Percentiles rank a stretch among this genome's conserved stretches.
Conservation (phyloP, 805 yeast species). For the Kodamaea fukazawae region DNA sequence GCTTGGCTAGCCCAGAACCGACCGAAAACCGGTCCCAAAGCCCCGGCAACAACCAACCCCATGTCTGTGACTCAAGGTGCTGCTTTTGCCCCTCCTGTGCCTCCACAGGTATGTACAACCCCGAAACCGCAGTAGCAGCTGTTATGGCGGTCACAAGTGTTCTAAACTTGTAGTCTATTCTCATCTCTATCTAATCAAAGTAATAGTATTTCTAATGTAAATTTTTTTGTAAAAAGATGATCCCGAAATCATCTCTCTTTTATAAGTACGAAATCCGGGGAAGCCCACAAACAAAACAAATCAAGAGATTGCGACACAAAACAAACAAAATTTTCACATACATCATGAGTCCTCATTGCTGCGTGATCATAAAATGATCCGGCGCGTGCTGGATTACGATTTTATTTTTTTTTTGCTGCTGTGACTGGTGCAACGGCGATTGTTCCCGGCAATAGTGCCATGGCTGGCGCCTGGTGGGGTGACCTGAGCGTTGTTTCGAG, state of each 20-base stretch:
- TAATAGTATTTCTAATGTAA: not conserved
- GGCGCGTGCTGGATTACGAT: too few relatives aligned
- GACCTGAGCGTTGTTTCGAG: too few relatives aligned
- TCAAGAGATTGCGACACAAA: not conserved
- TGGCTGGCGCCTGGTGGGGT: too few relatives aligned
- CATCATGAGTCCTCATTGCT: too few relatives aligned
- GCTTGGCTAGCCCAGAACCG: too few relatives aligned
- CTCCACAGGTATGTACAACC: constrained; percentile 1
- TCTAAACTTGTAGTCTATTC: not conserved
- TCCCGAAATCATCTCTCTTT: not conserved
- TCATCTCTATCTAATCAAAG: too few relatives aligned
- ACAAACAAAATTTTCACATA: constrained; percentile 3
- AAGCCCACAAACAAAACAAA: constrained; percentile 3
- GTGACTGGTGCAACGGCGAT: too few relatives aligned
- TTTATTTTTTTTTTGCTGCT: too few relatives aligned
- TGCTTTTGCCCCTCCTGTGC: not conserved
- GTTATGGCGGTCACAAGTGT: not conserved
- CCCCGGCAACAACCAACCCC: not conserved
- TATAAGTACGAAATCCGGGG: constrained; percentile 5
- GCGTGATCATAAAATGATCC: too few relatives aligned
- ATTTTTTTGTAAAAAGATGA: not conserved
- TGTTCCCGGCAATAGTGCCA: too few relatives aligned
- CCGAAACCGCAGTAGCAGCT: not conserved
- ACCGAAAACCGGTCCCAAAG: too few relatives aligned
- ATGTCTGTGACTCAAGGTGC: not conserved